A percentile compares a stretch with the other conserved stretches of the same genome.
phyloP scores from a whole-genome alignment of 2,329 filamentous ascomycete species.

The Ophiosphaerella korrae region DNA sequence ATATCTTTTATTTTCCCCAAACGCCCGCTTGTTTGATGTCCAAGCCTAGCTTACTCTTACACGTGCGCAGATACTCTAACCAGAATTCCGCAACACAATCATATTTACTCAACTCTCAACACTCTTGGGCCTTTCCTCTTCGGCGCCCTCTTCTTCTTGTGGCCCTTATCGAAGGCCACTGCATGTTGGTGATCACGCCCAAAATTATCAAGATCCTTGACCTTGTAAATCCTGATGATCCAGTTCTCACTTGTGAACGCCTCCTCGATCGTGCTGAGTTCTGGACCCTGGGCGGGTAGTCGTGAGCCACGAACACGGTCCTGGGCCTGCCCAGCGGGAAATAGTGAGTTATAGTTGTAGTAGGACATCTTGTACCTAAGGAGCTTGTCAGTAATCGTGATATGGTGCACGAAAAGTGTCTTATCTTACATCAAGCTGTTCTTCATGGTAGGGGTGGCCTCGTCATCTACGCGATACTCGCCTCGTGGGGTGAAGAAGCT shows the following conservation, averaged over 20 bases:
- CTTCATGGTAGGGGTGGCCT: slow-evolving; percentile 95
- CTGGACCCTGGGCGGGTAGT: slow-evolving; percentile 82
- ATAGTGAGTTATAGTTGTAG: slow-evolving; percentile 93
- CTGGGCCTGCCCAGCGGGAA: slow-evolving; percentile 85
- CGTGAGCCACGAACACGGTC: slow-evolving; percentile 85
- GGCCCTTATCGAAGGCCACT: slow-evolving; percentile 73
- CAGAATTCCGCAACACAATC: slow-evolving; percentile 1
- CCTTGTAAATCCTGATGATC: slow-evolving; percentile 99
- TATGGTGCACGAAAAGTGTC: slow-evolving; percentile 39
- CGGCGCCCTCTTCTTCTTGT: slow-evolving; percentile 79
- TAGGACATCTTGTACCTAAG: slow-evolving; percentile 99
- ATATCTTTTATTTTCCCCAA: slow-evolving; percentile 35
- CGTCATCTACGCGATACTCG: slow-evolving; percentile 93
- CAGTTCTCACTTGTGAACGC: slow-evolving; percentile 99
- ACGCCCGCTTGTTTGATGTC: slow-evolving; percentile 30
- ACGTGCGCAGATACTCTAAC: slow-evolving; percentile 30
- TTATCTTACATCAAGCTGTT: slow-evolving; percentile 93
- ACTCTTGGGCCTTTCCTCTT: slow-evolving; percentile 76
- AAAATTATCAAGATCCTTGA: slow-evolving; percentile 97
- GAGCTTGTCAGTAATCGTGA: slow-evolving; percentile 28
- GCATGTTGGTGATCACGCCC: slow-evolving; percentile 81
- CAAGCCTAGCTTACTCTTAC: slow-evolving; percentile 34
- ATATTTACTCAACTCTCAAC: slow-evolving; percentile 70
- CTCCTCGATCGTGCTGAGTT: slow-evolving; percentile 89
- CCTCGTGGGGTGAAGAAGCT: slow-evolving; percentile 93